phyloP scores from a whole-genome alignment of 495 filamentous ascomycete genomes.

The Penicillium cinerascens region DNA sequence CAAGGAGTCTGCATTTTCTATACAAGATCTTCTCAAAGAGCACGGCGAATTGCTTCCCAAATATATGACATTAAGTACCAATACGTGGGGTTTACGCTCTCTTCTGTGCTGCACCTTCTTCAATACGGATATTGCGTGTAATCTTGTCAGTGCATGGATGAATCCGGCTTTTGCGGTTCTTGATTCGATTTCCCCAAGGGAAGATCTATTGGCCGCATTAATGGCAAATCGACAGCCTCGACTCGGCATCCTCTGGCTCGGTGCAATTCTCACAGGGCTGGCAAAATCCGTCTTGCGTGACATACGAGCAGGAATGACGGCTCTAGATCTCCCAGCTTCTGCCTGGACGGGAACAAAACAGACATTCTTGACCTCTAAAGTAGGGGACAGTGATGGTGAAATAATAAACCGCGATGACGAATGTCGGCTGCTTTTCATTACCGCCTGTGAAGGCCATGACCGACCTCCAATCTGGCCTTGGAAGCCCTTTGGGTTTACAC shows the following conservation, averaged over 20 bases:
- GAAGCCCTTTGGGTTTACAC: slow-evolving; percentile 27
- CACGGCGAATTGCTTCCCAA: slow-evolving; percentile 13
- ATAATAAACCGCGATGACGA: slow-evolving; percentile 24
- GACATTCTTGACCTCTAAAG: slow-evolving; percentile 20
- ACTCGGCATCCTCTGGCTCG: slow-evolving; percentile 26
- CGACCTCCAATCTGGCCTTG: slow-evolving; percentile 20
- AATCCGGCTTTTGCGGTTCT: slow-evolving; percentile 28
- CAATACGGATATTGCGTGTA: slow-evolving; percentile 25
- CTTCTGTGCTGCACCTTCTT: slow-evolving; percentile 28
- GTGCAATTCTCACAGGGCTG: slow-evolving; percentile 18
- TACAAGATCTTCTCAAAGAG: slow-evolving; percentile 12
- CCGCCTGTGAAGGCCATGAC: slow-evolving; percentile 16
- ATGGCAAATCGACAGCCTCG: slow-evolving; percentile 15
- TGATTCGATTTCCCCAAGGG: slow-evolving; percentile 9
- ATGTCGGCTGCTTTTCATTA: slow-evolving; percentile 28
- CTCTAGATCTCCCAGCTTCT: slow-evolving; percentile 21
- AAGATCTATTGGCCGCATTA: slow-evolving; percentile 6
- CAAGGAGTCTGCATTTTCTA: slow-evolving; percentile 3
- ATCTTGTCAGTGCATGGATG: slow-evolving; percentile 32
- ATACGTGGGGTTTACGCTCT: slow-evolving; percentile 26
- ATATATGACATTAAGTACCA: slow-evolving; percentile 28
- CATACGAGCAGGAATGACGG: slow-evolving; percentile 15
- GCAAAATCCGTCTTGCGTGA: slow-evolving; percentile 18
- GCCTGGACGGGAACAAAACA: slow-evolving; percentile 22
- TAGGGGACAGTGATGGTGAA: slow-evolving; percentile 5